These are phyloP conservation scores for Entelexis sorbosivorans DNA, from an alignment of 1,139 yeast genomes.

Conservation along the genomic window DNA sequence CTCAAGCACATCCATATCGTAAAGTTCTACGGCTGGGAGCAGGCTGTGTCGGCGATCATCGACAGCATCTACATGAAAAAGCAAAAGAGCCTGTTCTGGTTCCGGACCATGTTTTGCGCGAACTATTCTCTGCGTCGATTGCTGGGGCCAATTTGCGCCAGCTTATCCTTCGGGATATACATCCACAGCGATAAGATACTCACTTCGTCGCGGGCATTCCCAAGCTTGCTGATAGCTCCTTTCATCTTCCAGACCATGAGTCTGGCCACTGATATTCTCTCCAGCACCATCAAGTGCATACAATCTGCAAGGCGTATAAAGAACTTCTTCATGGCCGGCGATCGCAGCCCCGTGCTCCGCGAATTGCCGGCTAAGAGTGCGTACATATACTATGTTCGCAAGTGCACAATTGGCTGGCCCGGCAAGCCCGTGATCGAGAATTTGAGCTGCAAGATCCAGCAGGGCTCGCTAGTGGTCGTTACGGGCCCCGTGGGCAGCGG, in stretches of 20 bases:
- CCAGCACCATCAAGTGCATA: neutral
- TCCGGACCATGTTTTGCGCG: neutral
- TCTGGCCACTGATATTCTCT: neutral
- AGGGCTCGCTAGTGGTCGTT: slow-evolving; percentile 54
- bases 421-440: slow-evolving; percentile 22
- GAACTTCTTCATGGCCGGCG: neutral
- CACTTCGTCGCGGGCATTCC: neutral
- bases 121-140: neutral
- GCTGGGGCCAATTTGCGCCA: neutral
- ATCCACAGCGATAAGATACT: neutral
- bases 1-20: slow-evolving; percentile 53
- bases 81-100: slow-evolving; percentile 2
- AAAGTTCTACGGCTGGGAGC: slow-evolving; percentile 71
- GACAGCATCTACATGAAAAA: slow-evolving; percentile 40
- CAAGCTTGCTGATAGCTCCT: neutral
- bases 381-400: neutral
- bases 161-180: neutral
- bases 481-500: slow-evolving; percentile 65
- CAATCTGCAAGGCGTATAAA: neutral
- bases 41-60: slow-evolving; percentile 40
- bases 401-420: neutral
- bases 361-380: neutral
- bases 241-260: neutral
- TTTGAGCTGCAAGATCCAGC: slow-evolving; percentile 36
- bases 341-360: neutral